Evolutionary conservation across 75 land plant species (phyloP).

Genomic region (Selaginella moellendorffii): DNA sequence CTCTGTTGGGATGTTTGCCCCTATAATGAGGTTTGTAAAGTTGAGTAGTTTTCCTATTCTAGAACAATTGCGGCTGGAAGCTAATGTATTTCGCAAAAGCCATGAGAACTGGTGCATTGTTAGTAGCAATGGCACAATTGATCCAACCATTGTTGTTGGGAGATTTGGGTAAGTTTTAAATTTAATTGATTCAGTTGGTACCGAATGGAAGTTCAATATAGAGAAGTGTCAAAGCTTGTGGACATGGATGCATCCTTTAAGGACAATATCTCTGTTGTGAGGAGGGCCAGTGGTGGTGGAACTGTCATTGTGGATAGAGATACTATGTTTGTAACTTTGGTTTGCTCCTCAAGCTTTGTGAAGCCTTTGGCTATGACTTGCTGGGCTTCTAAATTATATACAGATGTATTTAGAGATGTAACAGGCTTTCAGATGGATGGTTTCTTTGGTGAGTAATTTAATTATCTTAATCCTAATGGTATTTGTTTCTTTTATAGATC

Average conservation of each 20-base stretch:
- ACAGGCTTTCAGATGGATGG: too few species aligned
- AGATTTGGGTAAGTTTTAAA: constrained; percentile 65
- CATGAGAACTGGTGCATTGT: constrained; percentile 66
- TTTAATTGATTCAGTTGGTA: too few species aligned
- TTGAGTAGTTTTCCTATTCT: constrained; percentile 41
- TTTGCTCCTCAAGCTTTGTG: too few species aligned
- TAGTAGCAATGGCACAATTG: constrained; percentile 50
- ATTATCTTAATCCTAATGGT: too few species aligned
- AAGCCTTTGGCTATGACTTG: too few species aligned
- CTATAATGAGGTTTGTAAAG: constrained; percentile 41
- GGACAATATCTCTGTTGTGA: constrained; percentile 48
- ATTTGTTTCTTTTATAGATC: too few species aligned
- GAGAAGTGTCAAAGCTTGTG: constrained; percentile 49
- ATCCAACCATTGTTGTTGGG: constrained; percentile 66
- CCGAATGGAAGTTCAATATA: too few species aligned
- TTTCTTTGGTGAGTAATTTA: too few species aligned
- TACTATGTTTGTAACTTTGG: constrained; percentile 63
- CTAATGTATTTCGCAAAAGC: constrained; percentile 47
- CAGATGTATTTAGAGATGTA: too few species aligned
- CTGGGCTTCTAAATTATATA: too few species aligned
- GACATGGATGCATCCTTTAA: constrained; percentile 36
- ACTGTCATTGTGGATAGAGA: constrained; percentile 64
- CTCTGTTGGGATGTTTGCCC: too few species aligned
- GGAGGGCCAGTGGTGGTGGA: constrained; percentile 74
- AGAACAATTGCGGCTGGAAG: constrained; percentile 60